Base-by-base conservation (phyloP, 192 early-diverging fungal species). In the Cladochytrium replicatum region DNA sequence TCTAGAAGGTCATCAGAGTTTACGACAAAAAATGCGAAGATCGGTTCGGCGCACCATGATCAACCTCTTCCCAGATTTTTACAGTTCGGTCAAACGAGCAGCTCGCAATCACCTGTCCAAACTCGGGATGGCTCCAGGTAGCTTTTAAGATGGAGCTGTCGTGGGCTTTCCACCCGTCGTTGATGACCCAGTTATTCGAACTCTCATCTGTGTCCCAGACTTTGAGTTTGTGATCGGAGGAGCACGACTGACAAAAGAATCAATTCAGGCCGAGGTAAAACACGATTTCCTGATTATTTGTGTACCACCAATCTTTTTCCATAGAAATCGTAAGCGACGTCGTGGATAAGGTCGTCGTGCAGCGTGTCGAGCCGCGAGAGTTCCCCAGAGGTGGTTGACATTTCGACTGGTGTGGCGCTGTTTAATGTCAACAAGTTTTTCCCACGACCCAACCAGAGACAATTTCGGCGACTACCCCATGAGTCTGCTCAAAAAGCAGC, bases 91-190 rank as follows among this genome's bases (percentile, higher is more conserved):
- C 94, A 57, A 93, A 88, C 34, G 89, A 91, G 50, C 89, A 92
- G 9, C 83, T 82, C 1, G 91, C 91, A 34, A 97, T 64, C 5
- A 95, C 69, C 54, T 88, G 85, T 2, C 91, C 91, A 67, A 85
- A 95, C 59, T 95, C 94, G n/a, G 94, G 91, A 70, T 92, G 88
- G n/a, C 88, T 86, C 88, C 89, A 97, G 40, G 77, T 70, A n/a
- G 87, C 80, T 57, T 82, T 85, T 9, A 91, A 57, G 17, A 95
- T 76, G 1, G 84, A 86, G 46, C 83, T 75, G 48, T 93, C 92
- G 64, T 95, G 94, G 2, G 72, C 89, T 69, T 77, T 86, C 84
- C 85, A 88, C 8, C 81, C 67, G 54, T 87, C 87, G 57, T 77
- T 86, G 13, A 81, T 61, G 41, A 80, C 72, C 91, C 91, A 97